Percentiles rank a stretch among this genome's conserved stretches.
Evolutionary conservation across 2,329 filamentous ascomycete genomes (phyloP).

Genomic region (Penicillium verrucosum): DNA sequence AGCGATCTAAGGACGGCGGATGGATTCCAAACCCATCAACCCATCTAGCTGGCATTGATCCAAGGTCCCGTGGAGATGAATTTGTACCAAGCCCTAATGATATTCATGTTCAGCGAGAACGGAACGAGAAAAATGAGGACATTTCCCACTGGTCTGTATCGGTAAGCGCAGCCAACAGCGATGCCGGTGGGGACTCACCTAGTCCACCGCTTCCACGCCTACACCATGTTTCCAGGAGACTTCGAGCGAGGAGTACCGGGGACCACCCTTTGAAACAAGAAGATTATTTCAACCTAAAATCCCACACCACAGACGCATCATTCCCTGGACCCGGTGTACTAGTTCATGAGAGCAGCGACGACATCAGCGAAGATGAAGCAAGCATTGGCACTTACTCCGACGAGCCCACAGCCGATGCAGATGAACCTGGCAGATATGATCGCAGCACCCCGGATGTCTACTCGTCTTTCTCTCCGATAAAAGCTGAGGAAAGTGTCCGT

Average conservation of each 20-base stretch:
- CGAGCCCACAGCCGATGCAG: conserved; percentile 26
- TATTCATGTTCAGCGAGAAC: conserved; percentile 45
- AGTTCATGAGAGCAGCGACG: conserved; percentile 43
- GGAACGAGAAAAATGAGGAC: conserved; percentile 52
- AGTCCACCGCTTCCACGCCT: conserved; percentile 22
- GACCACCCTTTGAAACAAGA: conserved; percentile 31
- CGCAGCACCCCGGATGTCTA: conserved; percentile 16
- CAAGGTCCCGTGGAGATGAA: conserved; percentile 44
- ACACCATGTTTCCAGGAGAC: conserved; percentile 30
- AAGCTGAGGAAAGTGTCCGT: conserved; percentile 30
- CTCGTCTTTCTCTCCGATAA: conserved; percentile 19
- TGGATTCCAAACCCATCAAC: conserved; percentile 42
- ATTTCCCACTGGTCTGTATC: conserved; percentile 54
- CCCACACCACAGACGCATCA: conserved; percentile 32
- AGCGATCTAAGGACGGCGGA: conserved; percentile 46
- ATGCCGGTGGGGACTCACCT: conserved; percentile 31
- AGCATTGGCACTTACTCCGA: conserved; percentile 25
- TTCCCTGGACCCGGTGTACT: conserved; percentile 54
- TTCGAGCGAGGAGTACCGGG: conserved; percentile 48
- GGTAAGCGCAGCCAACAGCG: conserved; percentile 48
- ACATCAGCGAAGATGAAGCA: conserved; percentile 42
- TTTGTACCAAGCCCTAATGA: conserved; percentile 52
- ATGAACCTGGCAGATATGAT: conserved; percentile 25
- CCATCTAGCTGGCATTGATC: conserved; percentile 48
- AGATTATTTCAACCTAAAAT: conserved; percentile 35